A percentile compares a stretch with the other conserved stretches of the same genome.
Conservation (phyloP, 345 rosid species). For the Eucalyptus pumila region DNA sequence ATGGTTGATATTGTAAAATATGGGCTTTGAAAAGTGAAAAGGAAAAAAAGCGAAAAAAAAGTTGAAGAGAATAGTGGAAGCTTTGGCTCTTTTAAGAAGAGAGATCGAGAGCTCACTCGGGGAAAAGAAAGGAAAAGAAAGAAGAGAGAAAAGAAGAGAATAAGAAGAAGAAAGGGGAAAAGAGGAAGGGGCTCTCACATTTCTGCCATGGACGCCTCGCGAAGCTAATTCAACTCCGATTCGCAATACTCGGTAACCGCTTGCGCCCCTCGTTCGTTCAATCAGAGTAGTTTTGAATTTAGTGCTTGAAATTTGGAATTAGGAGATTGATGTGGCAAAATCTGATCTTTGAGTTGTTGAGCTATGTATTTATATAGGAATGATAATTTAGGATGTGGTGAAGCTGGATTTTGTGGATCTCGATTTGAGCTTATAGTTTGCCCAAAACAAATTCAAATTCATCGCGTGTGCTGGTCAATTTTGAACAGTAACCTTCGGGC, state of each 20-base stretch:
- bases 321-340: fast-evolving
- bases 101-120: not conserved
- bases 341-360: not conserved
- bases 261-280: fast-evolving
- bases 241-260: fast-evolving
- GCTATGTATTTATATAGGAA: too few species aligned
- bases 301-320: not conserved
- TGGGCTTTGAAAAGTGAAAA: too few species aligned
- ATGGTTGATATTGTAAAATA: too few species aligned
- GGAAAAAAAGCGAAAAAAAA: too few species aligned
- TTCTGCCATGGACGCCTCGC: fast-evolving
- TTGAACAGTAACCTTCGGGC: not conserved
- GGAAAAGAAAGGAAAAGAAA: not conserved
- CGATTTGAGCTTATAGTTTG: not conserved
- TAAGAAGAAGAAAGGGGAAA: not conserved
- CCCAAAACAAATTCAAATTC: fast-evolving
- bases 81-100: too few species aligned
- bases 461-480: fast-evolving
- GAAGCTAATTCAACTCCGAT: fast-evolving
- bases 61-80: too few species aligned
- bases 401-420: too few species aligned
- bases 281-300: too few species aligned
- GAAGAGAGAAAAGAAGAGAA: not conserved
- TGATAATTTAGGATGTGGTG: not conserved
- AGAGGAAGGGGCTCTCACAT: not conserved